Percentiles rank a stretch among this genome's conserved stretches.
These are phyloP conservation scores for Galerina sulciceps DNA, from an alignment of 768 basidiomycete genomes.

Conservation along the genomic window DNA sequence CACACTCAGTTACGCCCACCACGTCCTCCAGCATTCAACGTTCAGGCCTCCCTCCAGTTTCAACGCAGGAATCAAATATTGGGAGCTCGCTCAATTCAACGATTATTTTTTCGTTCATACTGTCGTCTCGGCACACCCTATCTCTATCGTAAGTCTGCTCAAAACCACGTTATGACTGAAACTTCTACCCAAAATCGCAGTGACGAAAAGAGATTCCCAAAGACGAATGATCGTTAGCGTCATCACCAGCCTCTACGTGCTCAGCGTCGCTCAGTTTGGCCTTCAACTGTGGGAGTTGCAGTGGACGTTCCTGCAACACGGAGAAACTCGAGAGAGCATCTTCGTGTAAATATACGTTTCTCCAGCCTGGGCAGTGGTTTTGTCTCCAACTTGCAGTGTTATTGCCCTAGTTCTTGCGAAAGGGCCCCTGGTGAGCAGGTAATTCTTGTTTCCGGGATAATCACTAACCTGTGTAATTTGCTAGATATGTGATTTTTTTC, in stretches of 20 bases:
- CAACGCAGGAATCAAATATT: constrained; percentile 1
- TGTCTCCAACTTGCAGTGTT: neutral
- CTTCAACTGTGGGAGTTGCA: constrained; percentile 6
- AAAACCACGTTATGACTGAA: neutral
- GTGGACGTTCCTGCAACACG: constrained; percentile 10
- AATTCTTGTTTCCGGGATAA: neutral
- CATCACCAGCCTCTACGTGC: constrained; percentile 8
- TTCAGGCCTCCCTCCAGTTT: no score
- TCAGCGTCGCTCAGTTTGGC: constrained; percentile 2
- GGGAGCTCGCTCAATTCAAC: constrained; percentile 6
- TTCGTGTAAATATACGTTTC: neutral
- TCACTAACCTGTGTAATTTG: neutral
- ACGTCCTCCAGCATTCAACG: no score
- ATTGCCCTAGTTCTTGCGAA: constrained; percentile 6
- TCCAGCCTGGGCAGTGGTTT: constrained; percentile 1
- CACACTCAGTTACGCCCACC: no score
- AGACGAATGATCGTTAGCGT: neutral
- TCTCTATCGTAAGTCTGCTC: neutral
- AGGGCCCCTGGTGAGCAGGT: constrained; percentile 5
- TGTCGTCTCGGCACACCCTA: constrained; percentile 7
- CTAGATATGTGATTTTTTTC: neutral
- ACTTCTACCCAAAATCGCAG: neutral
- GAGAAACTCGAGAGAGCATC: constrained; percentile 6
- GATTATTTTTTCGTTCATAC: constrained; percentile 7
- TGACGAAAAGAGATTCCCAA: constrained; percentile 3